Evolutionary conservation across 768 basidiomycete species (phyloP).

Genomic region (Pulveroboletus sp.): DNA sequence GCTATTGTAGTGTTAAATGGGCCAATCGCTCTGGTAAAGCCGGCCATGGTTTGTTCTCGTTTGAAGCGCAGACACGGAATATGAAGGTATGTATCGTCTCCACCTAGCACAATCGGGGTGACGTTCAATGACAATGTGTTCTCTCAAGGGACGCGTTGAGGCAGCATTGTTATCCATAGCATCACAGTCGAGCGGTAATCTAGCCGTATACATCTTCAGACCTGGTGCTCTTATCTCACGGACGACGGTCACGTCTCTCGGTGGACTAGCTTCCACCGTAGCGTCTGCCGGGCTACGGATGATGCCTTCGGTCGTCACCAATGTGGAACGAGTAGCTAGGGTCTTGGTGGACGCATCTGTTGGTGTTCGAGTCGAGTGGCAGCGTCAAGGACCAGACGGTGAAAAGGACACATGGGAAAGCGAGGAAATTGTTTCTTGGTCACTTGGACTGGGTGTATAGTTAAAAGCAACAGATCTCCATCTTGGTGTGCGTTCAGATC

Average conservation of each 20-base stretch:
- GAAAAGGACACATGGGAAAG: slow-evolving; percentile 27
- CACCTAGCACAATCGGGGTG: too few species aligned
- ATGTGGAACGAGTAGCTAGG: slow-evolving; percentile 17
- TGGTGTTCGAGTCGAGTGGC: slow-evolving; percentile 27
- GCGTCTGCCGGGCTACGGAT: slow-evolving; percentile 17
- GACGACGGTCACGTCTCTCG: slow-evolving; percentile 9
- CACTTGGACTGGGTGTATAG: slow-evolving; percentile 20
- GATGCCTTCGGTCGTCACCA: slow-evolving; percentile 22
- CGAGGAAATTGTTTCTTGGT: slow-evolving; percentile 26
- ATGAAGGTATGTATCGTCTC: slow-evolving; percentile 20
- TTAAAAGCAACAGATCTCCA: neutral
- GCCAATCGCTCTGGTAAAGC: slow-evolving; percentile 17
- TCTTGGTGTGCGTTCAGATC: neutral
- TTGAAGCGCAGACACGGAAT: slow-evolving; percentile 18
- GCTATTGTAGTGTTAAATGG: slow-evolving; percentile 27
- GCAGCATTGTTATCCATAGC: slow-evolving; percentile 12
- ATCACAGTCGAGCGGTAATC: slow-evolving; percentile 8
- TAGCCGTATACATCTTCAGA: slow-evolving; percentile 21
- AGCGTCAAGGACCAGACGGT: slow-evolving; percentile 11
- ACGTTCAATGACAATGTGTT: neutral
- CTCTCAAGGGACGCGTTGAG: slow-evolving; percentile 24
- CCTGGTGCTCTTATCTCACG: slow-evolving; percentile 16
- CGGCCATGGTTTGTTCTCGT: slow-evolving; percentile 9
- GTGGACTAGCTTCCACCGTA: slow-evolving; percentile 16
- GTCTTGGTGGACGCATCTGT: slow-evolving; percentile 28